Conservation (phyloP, 495 filamentous ascomycete genomes). For the Xylaria scruposa region DNA sequence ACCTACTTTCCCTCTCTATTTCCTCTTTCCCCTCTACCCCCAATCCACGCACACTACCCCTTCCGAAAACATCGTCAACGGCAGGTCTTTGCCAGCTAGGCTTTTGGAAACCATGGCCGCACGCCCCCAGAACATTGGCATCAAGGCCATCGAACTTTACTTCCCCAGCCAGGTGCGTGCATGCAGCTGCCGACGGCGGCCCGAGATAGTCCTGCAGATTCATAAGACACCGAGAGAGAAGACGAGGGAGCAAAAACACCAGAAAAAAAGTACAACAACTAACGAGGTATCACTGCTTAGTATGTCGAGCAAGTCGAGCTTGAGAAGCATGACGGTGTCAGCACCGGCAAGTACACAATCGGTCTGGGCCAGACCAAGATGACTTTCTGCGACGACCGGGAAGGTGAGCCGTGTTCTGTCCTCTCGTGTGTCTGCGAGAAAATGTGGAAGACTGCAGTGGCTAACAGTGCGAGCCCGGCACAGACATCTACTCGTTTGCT, state of each 20-base stretch:
- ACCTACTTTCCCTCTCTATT: slow-evolving; percentile 3
- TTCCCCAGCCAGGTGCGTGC: slow-evolving; percentile 88
- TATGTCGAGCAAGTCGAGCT: slow-evolving; percentile 96
- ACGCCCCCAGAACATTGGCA: slow-evolving; percentile 95
- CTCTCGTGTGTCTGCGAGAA: background rate
- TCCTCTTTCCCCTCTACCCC: slow-evolving; percentile 4
- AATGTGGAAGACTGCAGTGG: background rate
- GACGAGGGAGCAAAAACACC: background rate
- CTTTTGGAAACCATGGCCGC: slow-evolving; percentile 71
- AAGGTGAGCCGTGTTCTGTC: slow-evolving; percentile 68
- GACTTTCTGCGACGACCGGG: slow-evolving; percentile 99
- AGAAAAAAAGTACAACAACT: slow-evolving; percentile 19
- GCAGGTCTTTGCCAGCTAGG: slow-evolving; percentile 32
- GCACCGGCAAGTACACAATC: slow-evolving; percentile 96
- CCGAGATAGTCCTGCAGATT: background rate
- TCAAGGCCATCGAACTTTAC: slow-evolving; percentile 99
- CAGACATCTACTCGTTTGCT: slow-evolving; percentile 98
- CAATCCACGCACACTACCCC: slow-evolving; percentile 13
- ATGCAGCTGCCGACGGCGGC: slow-evolving; percentile 8
- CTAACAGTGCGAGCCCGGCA: slow-evolving; percentile 25
- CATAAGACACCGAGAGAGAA: too few species aligned
- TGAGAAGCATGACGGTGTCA: slow-evolving; percentile 98
- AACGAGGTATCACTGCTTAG: slow-evolving; percentile 56
- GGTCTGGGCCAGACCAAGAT: slow-evolving; percentile 99
- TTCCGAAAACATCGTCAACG: slow-evolving; percentile 22